Base-by-base conservation (phyloP, 129 eudicot species). In the Pittosporum tobira region DNA sequence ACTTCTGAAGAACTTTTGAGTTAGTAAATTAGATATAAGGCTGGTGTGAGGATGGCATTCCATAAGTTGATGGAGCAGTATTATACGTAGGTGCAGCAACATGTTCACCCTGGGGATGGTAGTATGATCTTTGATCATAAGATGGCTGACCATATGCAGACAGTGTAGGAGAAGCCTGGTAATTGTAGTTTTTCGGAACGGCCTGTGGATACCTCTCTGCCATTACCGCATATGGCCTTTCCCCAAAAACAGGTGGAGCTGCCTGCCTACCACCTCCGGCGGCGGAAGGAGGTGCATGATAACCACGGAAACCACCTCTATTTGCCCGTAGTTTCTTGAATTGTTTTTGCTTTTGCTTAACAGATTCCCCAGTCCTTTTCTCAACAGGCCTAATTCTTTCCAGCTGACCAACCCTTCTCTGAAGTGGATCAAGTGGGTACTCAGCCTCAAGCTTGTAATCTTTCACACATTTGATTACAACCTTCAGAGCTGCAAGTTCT, bases 401-500 rank as follows among this genome's bases (percentile, higher is more conserved):
- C 65, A 81, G 71, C 75, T 81, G 88, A 25, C 64, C 59, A 11
- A 67, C 73, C 61, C 88, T 72, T 67, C 64, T 64, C 15, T 63
- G 59, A 43, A 81, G 81, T 50, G 88, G 76, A 23, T 77, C 84
- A 28, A 81, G 84, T 25, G 84, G 88, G 73, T 81, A 77, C 4
- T 66, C 76, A 21, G 75, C 73, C 61, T 77, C 79, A 9, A 81
- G 81, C 21, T 71, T 60, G 69, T 77, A 81, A 21, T 75, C 75
- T 30, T 74, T 53, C 37, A 81, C 72, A 40, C 88, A 81, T 24
- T 56, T 24, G n/a, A 81, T 66, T 16, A 81, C 76, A 31, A 46
- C 70, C 71, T 40, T 71, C 40, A 81, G 26, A 22, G 81, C 88
- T 6, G 61, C 76, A 36, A 73, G 84, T 65, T 77, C 84, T 65